A percentile compares a stretch with the other conserved stretches of the same genome.
Conservation (phyloP, 305 asterid species). For the Fraxinus nigra region DNA sequence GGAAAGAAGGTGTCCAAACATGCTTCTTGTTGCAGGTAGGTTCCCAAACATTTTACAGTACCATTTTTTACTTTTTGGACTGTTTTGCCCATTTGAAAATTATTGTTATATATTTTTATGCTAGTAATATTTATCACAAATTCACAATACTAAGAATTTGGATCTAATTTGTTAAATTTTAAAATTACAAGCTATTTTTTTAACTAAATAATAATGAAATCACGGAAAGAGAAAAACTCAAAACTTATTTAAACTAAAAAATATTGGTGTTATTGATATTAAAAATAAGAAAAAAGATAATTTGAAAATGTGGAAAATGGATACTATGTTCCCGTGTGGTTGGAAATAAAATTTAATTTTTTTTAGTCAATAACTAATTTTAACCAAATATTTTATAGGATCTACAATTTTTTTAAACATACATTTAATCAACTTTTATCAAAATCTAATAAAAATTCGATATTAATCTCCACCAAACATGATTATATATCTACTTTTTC, state of each 20-base stretch:
- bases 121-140: not conserved
- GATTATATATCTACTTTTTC: too few species aligned
- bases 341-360: too few species aligned
- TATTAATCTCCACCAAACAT: too few species aligned
- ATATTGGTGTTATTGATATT: not conserved
- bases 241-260: not conserved
- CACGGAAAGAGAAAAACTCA: not conserved
- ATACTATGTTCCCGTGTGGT: not conserved
- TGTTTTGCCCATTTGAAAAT: not conserved
- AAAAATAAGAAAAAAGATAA: too few species aligned
- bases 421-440: too few species aligned
- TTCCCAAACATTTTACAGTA: too few species aligned
- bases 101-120: not conserved
- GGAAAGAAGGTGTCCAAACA: not conserved
- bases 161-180: not conserved
- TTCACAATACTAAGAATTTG: not conserved
- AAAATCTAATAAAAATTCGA: too few species aligned
- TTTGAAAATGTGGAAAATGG: not conserved
- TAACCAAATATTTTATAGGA: too few species aligned
- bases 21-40: not conserved
- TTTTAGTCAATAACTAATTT: too few species aligned
- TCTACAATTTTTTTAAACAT: too few species aligned
- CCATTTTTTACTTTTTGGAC: too few species aligned
- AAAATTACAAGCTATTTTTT: not conserved
- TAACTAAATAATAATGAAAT: not conserved